These are phyloP conservation scores for Aureobasidium sp. DNA, from an alignment of 2,329 filamentous ascomycete genomes.

Conservation along the genomic window DNA sequence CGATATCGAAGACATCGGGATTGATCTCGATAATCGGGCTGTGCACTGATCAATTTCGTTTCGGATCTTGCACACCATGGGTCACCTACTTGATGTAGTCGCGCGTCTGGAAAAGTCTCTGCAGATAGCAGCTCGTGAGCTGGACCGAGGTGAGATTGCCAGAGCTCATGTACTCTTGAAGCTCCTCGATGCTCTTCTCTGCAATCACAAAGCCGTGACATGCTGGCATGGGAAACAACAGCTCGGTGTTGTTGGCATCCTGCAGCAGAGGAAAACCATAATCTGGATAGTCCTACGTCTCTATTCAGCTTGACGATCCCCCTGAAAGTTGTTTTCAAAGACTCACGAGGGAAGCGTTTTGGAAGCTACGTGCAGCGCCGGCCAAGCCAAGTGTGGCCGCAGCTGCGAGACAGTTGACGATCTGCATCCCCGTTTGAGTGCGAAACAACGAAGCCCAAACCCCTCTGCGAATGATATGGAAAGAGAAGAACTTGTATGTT, in stretches of 20 bases:
- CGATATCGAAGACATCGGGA: conserved; percentile 57
- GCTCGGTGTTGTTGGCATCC: conserved; percentile 20
- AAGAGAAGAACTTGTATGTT: not conserved
- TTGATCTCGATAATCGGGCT: conserved; percentile 54
- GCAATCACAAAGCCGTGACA: conserved; percentile 55
- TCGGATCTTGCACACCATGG: not conserved
- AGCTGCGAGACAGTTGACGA: conserved; percentile 5
- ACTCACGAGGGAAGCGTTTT: conserved; percentile 1
- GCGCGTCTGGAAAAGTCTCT: conserved; percentile 52
- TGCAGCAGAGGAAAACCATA: conserved; percentile 23
- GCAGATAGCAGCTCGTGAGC: conserved; percentile 53
- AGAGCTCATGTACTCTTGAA: conserved; percentile 50
- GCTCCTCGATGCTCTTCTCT: conserved; percentile 60
- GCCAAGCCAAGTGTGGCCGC: not conserved
- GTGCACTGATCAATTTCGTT: not conserved
- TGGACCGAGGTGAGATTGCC: conserved; percentile 50
- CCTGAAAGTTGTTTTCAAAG: not conserved
- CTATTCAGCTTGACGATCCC: not conserved
- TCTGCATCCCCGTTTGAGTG: not conserved
- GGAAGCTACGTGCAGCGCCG: not conserved
- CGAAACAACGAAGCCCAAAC: not conserved
- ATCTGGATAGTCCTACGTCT: conserved; percentile 19
- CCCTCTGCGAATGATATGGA: not conserved
- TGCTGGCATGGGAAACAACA: conserved; percentile 51
- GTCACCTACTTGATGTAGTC: conserved; percentile 51